Percentiles rank a stretch among this genome's conserved stretches.
Conservation (phyloP, 441 rosid species). For the Rhodomyrtus psidioides region DNA sequence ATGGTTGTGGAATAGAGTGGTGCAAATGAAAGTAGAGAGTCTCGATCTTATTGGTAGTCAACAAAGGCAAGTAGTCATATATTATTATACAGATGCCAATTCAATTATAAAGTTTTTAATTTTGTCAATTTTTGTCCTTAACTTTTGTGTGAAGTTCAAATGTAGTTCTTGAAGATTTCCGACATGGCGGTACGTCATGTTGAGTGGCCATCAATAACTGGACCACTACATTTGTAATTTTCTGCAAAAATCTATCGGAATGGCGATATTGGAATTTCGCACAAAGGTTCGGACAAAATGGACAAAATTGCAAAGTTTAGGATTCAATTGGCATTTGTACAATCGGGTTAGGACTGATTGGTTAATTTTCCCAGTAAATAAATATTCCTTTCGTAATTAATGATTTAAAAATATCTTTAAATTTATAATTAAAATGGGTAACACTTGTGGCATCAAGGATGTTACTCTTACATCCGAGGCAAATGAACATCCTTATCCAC, state of each 20-base stretch:
- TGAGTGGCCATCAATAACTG: rapidly evolving
- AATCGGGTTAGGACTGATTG: neutral
- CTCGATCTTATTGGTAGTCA: neutral
- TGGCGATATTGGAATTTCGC: neutral
- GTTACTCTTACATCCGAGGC: neutral
- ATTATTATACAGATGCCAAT: neutral
- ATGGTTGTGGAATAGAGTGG: neutral
- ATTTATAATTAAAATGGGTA: neutral
- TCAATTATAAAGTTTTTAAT: rapidly evolving
- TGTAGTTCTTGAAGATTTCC: neutral
- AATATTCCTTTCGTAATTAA: neutral
- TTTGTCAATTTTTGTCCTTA: neutral
- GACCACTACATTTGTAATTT: neutral
- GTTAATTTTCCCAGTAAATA: neutral
- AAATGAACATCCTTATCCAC: neutral
- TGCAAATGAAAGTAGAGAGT: neutral
- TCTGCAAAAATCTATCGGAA: neutral
- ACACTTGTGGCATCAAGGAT: neutral
- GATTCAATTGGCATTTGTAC: neutral
- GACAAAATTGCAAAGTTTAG: too few relatives aligned
- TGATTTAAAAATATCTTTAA: neutral
- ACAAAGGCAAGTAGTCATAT: too few relatives aligned
- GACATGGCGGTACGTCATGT: neutral
- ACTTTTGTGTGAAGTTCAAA: neutral
- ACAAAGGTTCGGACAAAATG: neutral